phyloP scores from a whole-genome alignment of 768 basidiomycete genomes.

The Suillus subluteus region DNA sequence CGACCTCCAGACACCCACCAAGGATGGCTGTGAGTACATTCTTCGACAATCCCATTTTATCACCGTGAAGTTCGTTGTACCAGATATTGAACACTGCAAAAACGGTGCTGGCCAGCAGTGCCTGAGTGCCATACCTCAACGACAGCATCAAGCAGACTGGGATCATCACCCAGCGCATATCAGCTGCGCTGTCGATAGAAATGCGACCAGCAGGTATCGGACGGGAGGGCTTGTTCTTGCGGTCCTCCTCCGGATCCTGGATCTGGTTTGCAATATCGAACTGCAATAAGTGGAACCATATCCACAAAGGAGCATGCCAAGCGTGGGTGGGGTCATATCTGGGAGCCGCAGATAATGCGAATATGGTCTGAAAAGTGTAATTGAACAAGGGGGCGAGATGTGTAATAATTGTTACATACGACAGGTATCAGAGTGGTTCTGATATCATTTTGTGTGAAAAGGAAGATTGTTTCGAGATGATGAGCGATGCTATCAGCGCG shows the following conservation, averaged over 20 bases:
- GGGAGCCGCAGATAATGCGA: constrained; percentile 32
- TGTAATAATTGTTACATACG: constrained; percentile 12
- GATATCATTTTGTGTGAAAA: constrained; percentile 28
- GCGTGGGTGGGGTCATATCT: background rate
- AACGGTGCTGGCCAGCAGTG: constrained; percentile 37
- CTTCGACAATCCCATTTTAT: constrained; percentile 42
- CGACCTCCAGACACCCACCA: constrained; percentile 40
- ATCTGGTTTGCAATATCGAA: constrained; percentile 45
- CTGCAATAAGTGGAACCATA: constrained; percentile 45
- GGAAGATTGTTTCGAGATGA: constrained; percentile 25
- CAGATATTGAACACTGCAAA: constrained; percentile 32
- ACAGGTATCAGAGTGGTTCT: constrained; percentile 21
- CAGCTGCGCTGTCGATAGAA: constrained; percentile 31
- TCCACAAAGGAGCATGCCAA: constrained; percentile 39
- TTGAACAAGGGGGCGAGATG: background rate
- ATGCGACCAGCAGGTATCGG: constrained; percentile 47
- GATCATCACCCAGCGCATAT: constrained; percentile 38
- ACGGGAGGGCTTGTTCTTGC: constrained; percentile 43
- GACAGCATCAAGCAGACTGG: constrained; percentile 37
- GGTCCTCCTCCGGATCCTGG: constrained; percentile 42
- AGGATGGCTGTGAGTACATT: constrained; percentile 44
- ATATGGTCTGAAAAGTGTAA: constrained; percentile 29
- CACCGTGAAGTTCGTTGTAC: constrained; percentile 44
- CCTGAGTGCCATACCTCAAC: constrained; percentile 30
- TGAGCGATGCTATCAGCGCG: constrained; percentile 5